These are phyloP conservation scores for Quercus robur DNA, from an alignment of 306 rosid species.

Conservation along the genomic window DNA sequence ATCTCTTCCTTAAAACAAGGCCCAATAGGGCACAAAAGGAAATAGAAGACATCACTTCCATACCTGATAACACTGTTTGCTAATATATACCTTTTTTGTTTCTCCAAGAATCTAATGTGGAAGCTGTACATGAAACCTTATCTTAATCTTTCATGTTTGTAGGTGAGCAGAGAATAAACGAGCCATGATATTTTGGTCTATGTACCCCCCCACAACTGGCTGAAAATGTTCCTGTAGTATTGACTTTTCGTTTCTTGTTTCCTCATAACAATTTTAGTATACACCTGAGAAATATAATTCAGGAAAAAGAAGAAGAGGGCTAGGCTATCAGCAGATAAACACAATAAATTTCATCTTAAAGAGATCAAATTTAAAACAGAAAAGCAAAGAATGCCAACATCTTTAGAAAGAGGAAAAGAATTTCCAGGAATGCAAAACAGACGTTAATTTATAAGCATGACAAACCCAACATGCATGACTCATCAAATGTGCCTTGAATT, in stretches of 20 bases:
- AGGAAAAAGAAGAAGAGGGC: not conserved
- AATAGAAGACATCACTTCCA: not conserved
- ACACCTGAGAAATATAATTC: slow-evolving; percentile 26
- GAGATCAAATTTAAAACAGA: not conserved
- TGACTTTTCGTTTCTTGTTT: not conserved
- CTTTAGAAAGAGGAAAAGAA: not conserved
- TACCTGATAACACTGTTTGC: not conserved
- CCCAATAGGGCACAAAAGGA: not conserved
- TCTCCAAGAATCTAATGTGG: not conserved
- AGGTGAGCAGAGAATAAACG: slow-evolving; percentile 5
- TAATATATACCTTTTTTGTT: not conserved
- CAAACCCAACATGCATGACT: not conserved
- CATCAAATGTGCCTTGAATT: not conserved
- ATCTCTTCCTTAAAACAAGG: not conserved
- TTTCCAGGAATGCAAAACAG: not conserved
- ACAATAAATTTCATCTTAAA: not conserved
- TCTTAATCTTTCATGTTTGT: slow-evolving; percentile 15
- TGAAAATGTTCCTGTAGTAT: not conserved
- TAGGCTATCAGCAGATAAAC: not conserved
- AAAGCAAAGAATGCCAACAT: not conserved
- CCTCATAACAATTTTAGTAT: slow-evolving; percentile 15
- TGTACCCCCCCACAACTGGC: not conserved
- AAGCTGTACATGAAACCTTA: slow-evolving; percentile 12
- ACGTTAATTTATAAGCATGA: not conserved
- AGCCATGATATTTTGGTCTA: slow-evolving; percentile 7